Conservation (phyloP, 768 basidiomycete genomes). For the Trametes punicea region DNA sequence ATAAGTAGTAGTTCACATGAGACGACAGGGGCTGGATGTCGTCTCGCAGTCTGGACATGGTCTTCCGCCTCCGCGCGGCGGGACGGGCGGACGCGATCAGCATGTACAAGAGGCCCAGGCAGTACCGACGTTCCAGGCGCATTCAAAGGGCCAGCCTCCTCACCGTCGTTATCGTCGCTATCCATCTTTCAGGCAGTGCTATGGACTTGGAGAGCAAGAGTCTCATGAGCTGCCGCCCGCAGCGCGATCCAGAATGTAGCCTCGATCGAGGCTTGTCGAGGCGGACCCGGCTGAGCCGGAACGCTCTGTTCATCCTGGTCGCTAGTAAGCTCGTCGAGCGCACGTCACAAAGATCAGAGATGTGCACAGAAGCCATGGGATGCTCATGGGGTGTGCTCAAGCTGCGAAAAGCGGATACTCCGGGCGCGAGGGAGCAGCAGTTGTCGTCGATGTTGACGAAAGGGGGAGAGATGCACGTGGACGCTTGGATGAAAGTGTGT, state of each 20-base stretch:
- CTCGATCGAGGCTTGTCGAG: conserved; percentile 5
- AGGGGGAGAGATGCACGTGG: background rate
- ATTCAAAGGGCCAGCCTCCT: too few species aligned
- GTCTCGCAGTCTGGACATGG: background rate
- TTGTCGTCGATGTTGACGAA: conserved; percentile 1
- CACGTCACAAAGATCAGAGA: background rate
- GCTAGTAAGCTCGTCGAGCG: background rate
- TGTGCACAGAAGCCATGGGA: background rate
- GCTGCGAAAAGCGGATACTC: background rate
- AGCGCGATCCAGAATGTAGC: background rate
- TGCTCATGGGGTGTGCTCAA: background rate
- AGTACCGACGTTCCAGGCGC: background rate
- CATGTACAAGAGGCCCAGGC: background rate
- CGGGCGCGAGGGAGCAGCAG: background rate
- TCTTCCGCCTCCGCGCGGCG: conserved; percentile 1
- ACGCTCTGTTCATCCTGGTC: too few species aligned
- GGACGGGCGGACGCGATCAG: background rate
- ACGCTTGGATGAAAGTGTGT: background rate
- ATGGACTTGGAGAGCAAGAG: background rate
- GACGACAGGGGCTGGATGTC: background rate
- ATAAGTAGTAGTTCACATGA: conserved; percentile 7
- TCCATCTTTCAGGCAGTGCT: background rate
- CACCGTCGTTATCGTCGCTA: background rate
- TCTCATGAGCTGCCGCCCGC: background rate
- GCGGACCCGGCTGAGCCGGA: background rate